These are phyloP conservation scores for Zygosaccharomyces bisporus DNA, from an alignment of 805 yeast genomes.

Conservation along the genomic window DNA sequence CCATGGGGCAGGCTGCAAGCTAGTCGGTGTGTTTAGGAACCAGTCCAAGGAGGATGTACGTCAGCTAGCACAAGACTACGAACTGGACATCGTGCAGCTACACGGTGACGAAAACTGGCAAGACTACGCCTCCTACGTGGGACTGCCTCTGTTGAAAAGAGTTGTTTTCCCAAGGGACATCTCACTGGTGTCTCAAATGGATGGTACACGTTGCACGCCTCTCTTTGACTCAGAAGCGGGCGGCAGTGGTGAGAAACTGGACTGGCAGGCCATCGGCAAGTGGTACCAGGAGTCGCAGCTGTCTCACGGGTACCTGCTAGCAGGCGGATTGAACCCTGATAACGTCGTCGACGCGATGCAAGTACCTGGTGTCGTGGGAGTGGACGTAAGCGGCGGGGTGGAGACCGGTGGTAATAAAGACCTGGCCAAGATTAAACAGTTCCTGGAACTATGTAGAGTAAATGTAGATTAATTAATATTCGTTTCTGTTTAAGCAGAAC, in stretches of 20 bases:
- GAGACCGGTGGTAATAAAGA: slow-evolving; percentile 79
- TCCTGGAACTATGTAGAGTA: slow-evolving; percentile 38
- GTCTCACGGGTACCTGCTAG: slow-evolving; percentile 52
- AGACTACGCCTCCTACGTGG: slow-evolving; percentile 37
- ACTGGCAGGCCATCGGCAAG: slow-evolving; percentile 56
- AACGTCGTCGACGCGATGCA: slow-evolving; percentile 59
- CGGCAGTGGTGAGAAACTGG: slow-evolving; percentile 80
- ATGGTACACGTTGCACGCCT: slow-evolving; percentile 46
- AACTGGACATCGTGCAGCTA: slow-evolving; percentile 76
- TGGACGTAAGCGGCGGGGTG: slow-evolving; percentile 94
- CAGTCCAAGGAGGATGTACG: slow-evolving; percentile 65
- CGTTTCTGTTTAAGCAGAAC: slow-evolving; percentile 46
- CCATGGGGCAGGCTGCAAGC: slow-evolving; percentile 54
- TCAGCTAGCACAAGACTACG: slow-evolving; percentile 38
- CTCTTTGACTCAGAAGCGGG: slow-evolving; percentile 86
- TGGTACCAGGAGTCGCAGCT: slow-evolving; percentile 38
- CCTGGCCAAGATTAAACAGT: slow-evolving; percentile 51
- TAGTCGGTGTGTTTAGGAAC: slow-evolving; percentile 90
- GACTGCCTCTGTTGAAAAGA: slow-evolving; percentile 68
- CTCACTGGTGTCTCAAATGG: slow-evolving; percentile 5
- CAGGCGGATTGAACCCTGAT: slow-evolving; percentile 83
- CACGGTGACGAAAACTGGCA: slow-evolving; percentile 63
- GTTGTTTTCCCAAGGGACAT: slow-evolving; percentile 54
- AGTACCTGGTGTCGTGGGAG: slow-evolving; percentile 66
- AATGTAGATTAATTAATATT: neutral